Evolutionary conservation across 345 rosid species (phyloP).

Genomic region (Noccaea caerulescens): DNA sequence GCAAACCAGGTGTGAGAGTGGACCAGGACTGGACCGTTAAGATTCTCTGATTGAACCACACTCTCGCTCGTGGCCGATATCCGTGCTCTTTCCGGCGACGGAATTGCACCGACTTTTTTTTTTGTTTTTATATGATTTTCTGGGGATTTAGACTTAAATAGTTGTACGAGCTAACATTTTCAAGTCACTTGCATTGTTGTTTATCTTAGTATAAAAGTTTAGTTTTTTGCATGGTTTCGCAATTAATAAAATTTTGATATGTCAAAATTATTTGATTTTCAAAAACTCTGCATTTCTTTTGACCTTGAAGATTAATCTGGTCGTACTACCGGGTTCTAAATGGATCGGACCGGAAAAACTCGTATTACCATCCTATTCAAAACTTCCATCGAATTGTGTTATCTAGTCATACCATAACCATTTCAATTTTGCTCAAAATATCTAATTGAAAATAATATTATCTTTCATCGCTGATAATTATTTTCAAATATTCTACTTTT

Average conservation of each 20-base stretch:
- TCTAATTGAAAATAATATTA: slow-evolving; percentile 4
- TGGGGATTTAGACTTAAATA: slow-evolving; percentile 30
- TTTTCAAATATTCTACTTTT: slow-evolving; percentile 9
- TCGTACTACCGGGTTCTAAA: not conserved
- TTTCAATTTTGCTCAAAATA: slow-evolving; percentile 4
- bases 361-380: not conserved
- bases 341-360: not conserved
- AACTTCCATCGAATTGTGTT: not conserved
- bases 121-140: not conserved
- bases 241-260: not conserved
- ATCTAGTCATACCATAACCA: not conserved
- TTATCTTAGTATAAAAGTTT: slow-evolving; percentile 16
- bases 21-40: slow-evolving; percentile 82
- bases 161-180: slow-evolving; percentile 39
- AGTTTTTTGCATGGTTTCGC: slow-evolving; percentile 16
- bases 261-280: too few relatives aligned
- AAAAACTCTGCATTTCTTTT: not conserved
- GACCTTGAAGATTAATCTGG: not conserved
- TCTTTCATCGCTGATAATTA: not conserved
- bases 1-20: slow-evolving; percentile 81
- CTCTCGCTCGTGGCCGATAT: slow-evolving; percentile 13
- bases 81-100: slow-evolving; percentile 7
- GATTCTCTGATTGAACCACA: slow-evolving; percentile 52
- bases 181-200: slow-evolving; percentile 19
- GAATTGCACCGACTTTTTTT: slow-evolving; percentile 1